Evolutionary conservation across 2,329 filamentous ascomycete genomes (phyloP).

Genomic region (Fusarium sp.): DNA sequence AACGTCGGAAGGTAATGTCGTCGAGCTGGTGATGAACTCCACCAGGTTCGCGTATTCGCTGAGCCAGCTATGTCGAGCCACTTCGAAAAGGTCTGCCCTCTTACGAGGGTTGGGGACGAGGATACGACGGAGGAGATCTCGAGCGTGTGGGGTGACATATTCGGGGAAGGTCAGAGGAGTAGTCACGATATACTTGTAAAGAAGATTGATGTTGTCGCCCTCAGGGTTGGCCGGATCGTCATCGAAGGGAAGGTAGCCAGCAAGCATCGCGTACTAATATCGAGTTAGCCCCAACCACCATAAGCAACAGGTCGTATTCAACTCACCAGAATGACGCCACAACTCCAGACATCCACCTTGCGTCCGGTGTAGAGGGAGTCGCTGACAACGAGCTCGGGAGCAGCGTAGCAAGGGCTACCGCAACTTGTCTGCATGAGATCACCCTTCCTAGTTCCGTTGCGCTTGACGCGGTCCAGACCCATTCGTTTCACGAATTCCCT

Average conservation of each 20-base stretch:
- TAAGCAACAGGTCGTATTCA: neutral
- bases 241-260: slow-evolving; percentile 96
- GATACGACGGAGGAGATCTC: slow-evolving; percentile 91
- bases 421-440: slow-evolving; percentile 99
- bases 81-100: slow-evolving; percentile 95
- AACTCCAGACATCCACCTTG: slow-evolving; percentile 99
- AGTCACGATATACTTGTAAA: slow-evolving; percentile 99
- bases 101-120: slow-evolving; percentile 95
- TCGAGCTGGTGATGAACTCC: slow-evolving; percentile 95
- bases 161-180: slow-evolving; percentile 98
- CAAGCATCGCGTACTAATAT: slow-evolving; percentile 97
- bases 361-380: slow-evolving; percentile 97
- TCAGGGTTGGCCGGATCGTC: slow-evolving; percentile 98
- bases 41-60: slow-evolving; percentile 98
- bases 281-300: slow-evolving; percentile 21
- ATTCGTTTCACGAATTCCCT: slow-evolving; percentile 88
- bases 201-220: slow-evolving; percentile 97
- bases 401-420: slow-evolving; percentile 97
- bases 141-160: slow-evolving; percentile 96
- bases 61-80: slow-evolving; percentile 97
- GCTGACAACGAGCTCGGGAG: slow-evolving; percentile 95
- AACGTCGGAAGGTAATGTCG: slow-evolving; percentile 87
- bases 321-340: slow-evolving; percentile 95
- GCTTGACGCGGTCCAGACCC: slow-evolving; percentile 83
- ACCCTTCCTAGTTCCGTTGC: slow-evolving; percentile 82